Evolutionary conservation across 1,284 basidiomycete genomes (phyloP).

Genomic region (Coriolopsis trogii): DNA sequence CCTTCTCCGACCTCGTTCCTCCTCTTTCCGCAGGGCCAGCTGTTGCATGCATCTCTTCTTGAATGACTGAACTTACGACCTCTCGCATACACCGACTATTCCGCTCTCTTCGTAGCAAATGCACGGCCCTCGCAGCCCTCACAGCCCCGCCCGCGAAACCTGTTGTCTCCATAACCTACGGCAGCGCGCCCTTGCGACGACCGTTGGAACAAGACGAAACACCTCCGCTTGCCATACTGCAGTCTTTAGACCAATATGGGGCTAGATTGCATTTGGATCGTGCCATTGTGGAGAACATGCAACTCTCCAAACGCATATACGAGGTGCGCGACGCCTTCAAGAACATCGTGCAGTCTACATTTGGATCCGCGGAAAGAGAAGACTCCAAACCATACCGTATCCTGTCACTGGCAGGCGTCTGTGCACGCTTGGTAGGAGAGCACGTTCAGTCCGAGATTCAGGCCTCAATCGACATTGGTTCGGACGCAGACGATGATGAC

Average conservation of each 20-base stretch:
- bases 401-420: constrained; percentile 47
- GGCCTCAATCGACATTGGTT: constrained; percentile 30
- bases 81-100: constrained; percentile 55
- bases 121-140: constrained; percentile 40
- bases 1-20: too few species aligned
- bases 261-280: constrained; percentile 40
- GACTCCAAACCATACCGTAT: background rate
- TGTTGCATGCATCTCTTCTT: too few species aligned
- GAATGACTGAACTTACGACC: constrained; percentile 36
- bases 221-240: constrained; percentile 44
- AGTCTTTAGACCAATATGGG: constrained; percentile 38
- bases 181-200: constrained; percentile 9
- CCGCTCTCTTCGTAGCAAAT: constrained; percentile 57
- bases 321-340: constrained; percentile 56
- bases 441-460: constrained; percentile 42
- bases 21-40: too few species aligned
- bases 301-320: constrained; percentile 51
- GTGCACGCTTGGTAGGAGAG: constrained; percentile 50
- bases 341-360: constrained; percentile 44
- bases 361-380: constrained; percentile 17
- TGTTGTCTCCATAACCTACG: constrained; percentile 31
- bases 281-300: constrained; percentile 39
- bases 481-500: constrained; percentile 32
- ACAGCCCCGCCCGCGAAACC: constrained; percentile 23
- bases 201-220: constrained; percentile 20